Evolutionary conservation across 768 basidiomycete species (phyloP).

Genomic region (Macrolepiota albuminosa): DNA sequence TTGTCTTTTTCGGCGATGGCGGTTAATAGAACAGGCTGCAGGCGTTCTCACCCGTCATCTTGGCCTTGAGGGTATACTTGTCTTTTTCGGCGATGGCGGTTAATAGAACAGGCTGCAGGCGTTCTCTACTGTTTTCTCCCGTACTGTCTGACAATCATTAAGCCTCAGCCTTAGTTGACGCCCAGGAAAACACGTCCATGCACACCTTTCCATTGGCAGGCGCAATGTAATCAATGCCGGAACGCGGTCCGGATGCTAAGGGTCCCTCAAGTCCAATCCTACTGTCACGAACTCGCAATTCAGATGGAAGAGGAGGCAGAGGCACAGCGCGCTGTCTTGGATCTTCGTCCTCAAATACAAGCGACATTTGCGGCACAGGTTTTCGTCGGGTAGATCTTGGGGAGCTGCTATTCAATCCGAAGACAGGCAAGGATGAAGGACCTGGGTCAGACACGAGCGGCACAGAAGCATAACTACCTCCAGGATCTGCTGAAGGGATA

Average conservation of each 20-base stretch:
- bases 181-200: not conserved
- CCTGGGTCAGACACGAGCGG: not conserved
- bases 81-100: conserved; percentile 40
- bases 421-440: not conserved
- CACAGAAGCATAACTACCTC: not conserved
- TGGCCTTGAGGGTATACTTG: conserved; percentile 45
- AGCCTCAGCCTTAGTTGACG: not conserved
- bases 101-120: conserved; percentile 49
- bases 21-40: conserved; percentile 46
- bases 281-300: conserved; percentile 6
- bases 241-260: conserved; percentile 17
- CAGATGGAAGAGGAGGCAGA: conserved; percentile 16
- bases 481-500: not conserved
- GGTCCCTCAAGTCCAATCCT: conserved; percentile 6
- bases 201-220: conserved; percentile 28
- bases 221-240: conserved; percentile 36
- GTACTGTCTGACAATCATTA: conserved; percentile 9
- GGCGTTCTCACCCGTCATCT: conserved; percentile 40
- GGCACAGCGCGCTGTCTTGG: conserved; percentile 3
- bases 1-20: conserved; percentile 45
- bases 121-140: conserved; percentile 40
- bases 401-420: conserved; percentile 1
- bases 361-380: conserved; percentile 1
- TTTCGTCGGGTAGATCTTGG: conserved; percentile 6
- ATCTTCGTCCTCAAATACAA: conserved; percentile 4